These are phyloP conservation scores for Piper betle DNA, from an alignment of 164 flowering plant species.

Conservation along the genomic window DNA sequence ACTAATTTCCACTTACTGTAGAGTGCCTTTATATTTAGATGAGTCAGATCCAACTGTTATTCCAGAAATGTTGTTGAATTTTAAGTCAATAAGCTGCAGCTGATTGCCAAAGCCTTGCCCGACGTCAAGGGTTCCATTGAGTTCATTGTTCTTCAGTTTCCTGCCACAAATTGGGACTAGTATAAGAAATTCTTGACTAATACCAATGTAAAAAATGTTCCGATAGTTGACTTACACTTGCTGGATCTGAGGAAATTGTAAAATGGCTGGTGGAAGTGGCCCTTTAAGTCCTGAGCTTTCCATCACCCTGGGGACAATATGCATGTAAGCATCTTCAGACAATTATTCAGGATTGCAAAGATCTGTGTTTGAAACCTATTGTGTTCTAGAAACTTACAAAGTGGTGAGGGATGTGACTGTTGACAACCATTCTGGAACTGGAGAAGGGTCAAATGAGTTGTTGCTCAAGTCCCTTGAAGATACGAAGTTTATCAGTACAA, in stretches of 20 bases:
- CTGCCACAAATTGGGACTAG: constrained; percentile 18
- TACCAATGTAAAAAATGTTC: neutral
- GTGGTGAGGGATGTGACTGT: constrained; percentile 67
- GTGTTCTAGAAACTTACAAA: constrained; percentile 35
- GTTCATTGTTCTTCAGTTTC: constrained; percentile 56
- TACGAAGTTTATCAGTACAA: neutral
- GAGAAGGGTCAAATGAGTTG: constrained; percentile 55
- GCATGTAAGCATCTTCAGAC: neutral
- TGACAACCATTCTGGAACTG: constrained; percentile 80
- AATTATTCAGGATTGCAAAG: neutral
- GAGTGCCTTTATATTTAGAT: constrained; percentile 25
- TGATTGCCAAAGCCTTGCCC: constrained; percentile 40
- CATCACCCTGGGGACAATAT: constrained; percentile 31
- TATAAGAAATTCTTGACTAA: neutral
- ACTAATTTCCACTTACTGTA: constrained; percentile 25
- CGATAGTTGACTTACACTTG: constrained; percentile 18
- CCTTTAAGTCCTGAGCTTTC: constrained; percentile 63
- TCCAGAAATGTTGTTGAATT: constrained; percentile 47
- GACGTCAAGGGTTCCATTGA: constrained; percentile 51
- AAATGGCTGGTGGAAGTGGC: constrained; percentile 35
- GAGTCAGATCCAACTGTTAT: constrained; percentile 23
- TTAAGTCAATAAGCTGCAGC: constrained; percentile 62
- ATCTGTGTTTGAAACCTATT: neutral
- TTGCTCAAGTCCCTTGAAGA: constrained; percentile 73
- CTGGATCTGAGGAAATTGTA: constrained; percentile 57